Base-by-base conservation (phyloP, 495 filamentous ascomycete genomes). In the Lasiosphaeria hispida region DNA sequence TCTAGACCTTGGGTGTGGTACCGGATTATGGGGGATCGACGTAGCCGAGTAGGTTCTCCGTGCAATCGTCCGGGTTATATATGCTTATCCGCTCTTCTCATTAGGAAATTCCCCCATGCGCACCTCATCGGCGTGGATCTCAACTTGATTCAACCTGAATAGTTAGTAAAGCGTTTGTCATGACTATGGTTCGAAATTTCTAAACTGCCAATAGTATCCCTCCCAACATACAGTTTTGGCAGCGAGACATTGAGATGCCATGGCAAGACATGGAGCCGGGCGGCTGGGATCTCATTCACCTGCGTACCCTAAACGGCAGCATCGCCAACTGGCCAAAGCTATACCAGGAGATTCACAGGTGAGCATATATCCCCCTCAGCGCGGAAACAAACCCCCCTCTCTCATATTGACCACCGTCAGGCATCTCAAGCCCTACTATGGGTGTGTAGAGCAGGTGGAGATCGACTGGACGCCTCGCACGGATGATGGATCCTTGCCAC, bases 11-110 rank as follows among this genome's bases (percentile, higher is more conserved):
- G 92, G 92, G 23, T 90, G 87, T 59, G 92, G 92, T 10, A 96
- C 92, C 0, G 92, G 92, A 5, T 93, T 96, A 47, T 96, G 92
- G 92, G 81, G 85, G 17, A 92, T 95, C 64, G 88, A 94, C 61
- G 86, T 96, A 73, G 89, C 89, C 57, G 84, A 88, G 85, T 88
- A 75, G 73, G 86, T 80, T 33, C 55, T 10, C n/a, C 44, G 15
- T 39, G 38, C 36, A 18, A 2, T 48, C 19, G 8, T 15, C 10
- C 9, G 30, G 19, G 10, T 2, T 10, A 40, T 30, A 6, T 30
- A 40, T 36, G 47, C 54, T 59, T 35, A 44, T 42, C 19, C 47
- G 37, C 44, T 82, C 13, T 7, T 19, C 18, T 6, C 30, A 33
- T 11, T 23, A 70, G 68, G n/a, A 55, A 58, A 57, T 70, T 53